Evolutionary conservation across 148 eudicot species (phyloP), one percentile per base, ranked within the genome.

Genomic region (Nyssa sinensis): DNA sequence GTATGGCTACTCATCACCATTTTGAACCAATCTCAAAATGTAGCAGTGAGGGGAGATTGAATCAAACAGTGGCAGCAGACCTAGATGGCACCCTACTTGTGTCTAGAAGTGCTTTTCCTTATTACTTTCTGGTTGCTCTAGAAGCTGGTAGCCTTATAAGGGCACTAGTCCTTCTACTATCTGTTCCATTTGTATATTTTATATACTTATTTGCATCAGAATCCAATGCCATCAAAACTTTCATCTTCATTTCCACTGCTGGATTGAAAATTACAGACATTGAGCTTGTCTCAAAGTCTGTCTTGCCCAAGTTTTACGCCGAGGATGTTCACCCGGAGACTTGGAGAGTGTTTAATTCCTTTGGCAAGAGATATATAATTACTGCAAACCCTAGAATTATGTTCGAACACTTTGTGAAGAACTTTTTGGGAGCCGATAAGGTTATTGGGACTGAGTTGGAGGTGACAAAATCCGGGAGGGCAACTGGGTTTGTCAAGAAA

Each of bases 41-140:
- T 68, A 78, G 59, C 41, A 66, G 58, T 4, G 74, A 84, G 33
- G 80, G 80, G 4, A 74, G 96, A 74, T 81, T 93, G 0, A 80
- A 81, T 16, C 92, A 93, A 24, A 80, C 88, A 0, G 88, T 93
- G 31, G 91, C 88, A 3, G 74, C 96, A 0, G 90, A 89, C 79
- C 81, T 93, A 9, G 92, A 89, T 29, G 98, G 98, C 34, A 93
- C 98, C 7, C 91, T 93, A 53, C 72, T 93, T 1, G 66, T 85
- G 10, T 93, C 98, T 0, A 62, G 17, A 12, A 82, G 78, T 51
- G 67, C 92, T 2, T 93, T 93, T 55, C 92, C 98, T 1, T 91
- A 91, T 73, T 93, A 77, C 79, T 57, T 93, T 71, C 80, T 93
- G 16, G 73, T 93, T 0, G 90, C 98, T 8, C 76, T 93, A 12